Base-by-base conservation (phyloP, 176 grass and related monocot species). In the Carex parvula region DNA sequence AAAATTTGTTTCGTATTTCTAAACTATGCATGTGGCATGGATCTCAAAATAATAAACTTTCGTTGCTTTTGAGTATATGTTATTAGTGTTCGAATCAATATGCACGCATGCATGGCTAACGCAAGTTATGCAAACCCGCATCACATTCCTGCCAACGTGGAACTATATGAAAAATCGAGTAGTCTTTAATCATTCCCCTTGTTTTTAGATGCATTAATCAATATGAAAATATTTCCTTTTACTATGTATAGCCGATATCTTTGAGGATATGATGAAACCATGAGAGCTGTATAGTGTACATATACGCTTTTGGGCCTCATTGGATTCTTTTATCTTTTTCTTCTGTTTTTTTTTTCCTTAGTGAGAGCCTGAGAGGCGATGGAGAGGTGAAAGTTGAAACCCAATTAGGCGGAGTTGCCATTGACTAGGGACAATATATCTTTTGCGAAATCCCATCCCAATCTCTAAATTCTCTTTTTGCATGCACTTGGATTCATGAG, bases 391-490 rank as follows among this genome's bases (percentile, higher is more conserved):
- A 53, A 56, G 13, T 37, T 50, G 61, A 83, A 66, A 83, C 64
- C 80, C 62, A 83, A 54, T 68, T 64, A 83, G 80, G 33, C 4
- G 60, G 60, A 64, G 60, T 0, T 64, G 58, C 33, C n/a, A 44
- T 81, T 83, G 80, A 83, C 80, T 55, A 83, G 80, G 80, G 80
- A 83, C 62, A 69, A 83, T 83, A 83, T 83, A 83, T 83, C 80
- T 83, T 83, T 83, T 83, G 44, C 41, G 42, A 83, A 83, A 83
- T 83, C 80, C 80, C 62, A 83, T 83, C n/a, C 78, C 78, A 83
- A 83, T 83, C 41, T 21, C 56, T 33, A 83, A 83, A 83, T 83
- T 83, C 80, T 67, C 80, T 83, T 83, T 83, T 83, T 83, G 42
- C 61, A 55, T 83, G 80, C 80, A 83, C 80, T 83, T 67, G 80